Evolutionary conservation across 1,284 basidiomycete species (phyloP), one percentile per base, ranked within the genome.

Genomic region (Vanrija sp.): DNA sequence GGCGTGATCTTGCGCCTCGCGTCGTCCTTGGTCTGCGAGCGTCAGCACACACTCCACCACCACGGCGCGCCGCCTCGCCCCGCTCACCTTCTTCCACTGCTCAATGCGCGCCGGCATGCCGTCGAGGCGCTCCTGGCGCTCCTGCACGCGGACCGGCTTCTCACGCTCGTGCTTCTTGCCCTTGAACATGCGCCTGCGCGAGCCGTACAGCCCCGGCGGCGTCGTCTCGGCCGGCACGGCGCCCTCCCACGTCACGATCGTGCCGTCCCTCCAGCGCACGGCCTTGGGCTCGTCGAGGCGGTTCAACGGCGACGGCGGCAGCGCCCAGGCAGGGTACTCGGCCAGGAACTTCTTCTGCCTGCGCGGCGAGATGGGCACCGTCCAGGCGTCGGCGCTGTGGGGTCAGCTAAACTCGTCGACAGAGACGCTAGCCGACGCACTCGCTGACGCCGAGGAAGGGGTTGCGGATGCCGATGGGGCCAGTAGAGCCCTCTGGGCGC

Each of bases 51-150:
- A 16, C 9, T 10, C 24, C 8, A 24, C 31, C 8, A 18, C 20
- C 37, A 27, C 19, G 27, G 3, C 12, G 6, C 41, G 7, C n/a
- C 38, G 41, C 41, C 27, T 10, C 15, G 14, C 31, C 19, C 1
- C 7, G 65, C 72, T 59, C 54, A 72, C 73, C 66, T 67, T 61
- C 52, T 61, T 67, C 72, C 72, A 75, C 4, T 65, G 66, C n/a
- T 43, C 62, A 51, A 75, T 65, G 44, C 72, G 56, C 63, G 72
- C 67, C 35, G 67, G 69, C 73, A 75, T 75, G 0, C 65, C 62
- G 18, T 56, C 63, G 60, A 75, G 47, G 45, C 72, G 61, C 19
- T 62, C 62, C 49, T 62, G 50, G 22, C 64, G 64, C 53, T 72
- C 69, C 44, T 60, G 49, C 51, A 59, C 46, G 48, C 62, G 60